Evolutionary conservation across 2,329 filamentous ascomycete species (phyloP).

Genomic region (Sarocladium kiliense): DNA sequence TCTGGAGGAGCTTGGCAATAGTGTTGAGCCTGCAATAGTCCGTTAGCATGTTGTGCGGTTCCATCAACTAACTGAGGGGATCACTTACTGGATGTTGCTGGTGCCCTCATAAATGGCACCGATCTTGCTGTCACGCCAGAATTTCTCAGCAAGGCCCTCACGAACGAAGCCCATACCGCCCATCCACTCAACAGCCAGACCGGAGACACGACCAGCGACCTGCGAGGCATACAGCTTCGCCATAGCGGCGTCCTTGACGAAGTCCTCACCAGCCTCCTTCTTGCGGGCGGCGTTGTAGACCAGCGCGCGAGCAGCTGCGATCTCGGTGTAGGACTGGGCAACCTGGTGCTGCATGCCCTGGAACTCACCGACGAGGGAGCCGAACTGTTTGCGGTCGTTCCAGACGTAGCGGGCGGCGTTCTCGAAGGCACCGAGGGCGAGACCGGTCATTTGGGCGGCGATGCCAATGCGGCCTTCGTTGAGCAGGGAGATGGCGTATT

Average conservation of each 20-base stretch:
- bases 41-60: neutral
- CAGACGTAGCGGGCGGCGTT: constrained; percentile 91
- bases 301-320: constrained; percentile 81
- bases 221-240: constrained; percentile 94
- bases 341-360: constrained; percentile 99
- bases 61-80: neutral
- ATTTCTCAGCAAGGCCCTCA: constrained; percentile 96
- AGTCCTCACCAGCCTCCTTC: constrained; percentile 96
- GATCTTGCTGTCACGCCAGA: constrained; percentile 96
- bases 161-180: constrained; percentile 98
- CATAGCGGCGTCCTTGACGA: constrained; percentile 95
- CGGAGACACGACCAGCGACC: constrained; percentile 80
- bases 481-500: constrained; percentile 89
- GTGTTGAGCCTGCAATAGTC: constrained; percentile 46
- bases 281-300: constrained; percentile 96
- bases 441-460: constrained; percentile 96
- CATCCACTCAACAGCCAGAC: constrained; percentile 96
- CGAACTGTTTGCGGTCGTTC: constrained; percentile 98
- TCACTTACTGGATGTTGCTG: constrained; percentile 63
- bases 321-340: constrained; percentile 92
- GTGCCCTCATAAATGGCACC: constrained; percentile 96
- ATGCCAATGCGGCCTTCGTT: constrained; percentile 98
- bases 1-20: constrained; percentile 58
- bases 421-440: constrained; percentile 90
- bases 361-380: constrained; percentile 88